phyloP scores from a whole-genome alignment of 192 early-diverging fungal species.

The Umbelopsis sp. region DNA sequence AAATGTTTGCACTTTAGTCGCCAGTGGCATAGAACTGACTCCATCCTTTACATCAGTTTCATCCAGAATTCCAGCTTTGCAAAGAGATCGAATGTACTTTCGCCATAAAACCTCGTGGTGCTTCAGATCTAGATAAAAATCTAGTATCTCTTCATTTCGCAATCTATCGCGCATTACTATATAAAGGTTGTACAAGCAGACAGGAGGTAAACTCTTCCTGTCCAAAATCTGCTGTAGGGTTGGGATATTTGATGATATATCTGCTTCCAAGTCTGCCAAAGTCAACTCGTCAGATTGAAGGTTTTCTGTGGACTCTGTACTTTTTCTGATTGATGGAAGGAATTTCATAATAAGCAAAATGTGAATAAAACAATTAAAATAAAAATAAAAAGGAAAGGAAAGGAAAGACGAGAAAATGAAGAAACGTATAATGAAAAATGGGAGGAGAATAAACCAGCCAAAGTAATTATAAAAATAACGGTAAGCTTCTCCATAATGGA shows the following conservation, averaged over 20 bases:
- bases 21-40: background rate
- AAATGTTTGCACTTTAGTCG: slow-evolving; percentile 18
- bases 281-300: slow-evolving; percentile 9
- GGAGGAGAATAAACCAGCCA: too few species aligned
- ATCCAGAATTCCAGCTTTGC: slow-evolving; percentile 14
- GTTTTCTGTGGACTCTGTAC: slow-evolving; percentile 3
- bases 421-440: background rate
- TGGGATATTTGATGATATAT: slow-evolving; percentile 47
- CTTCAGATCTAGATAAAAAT: slow-evolving; percentile 78
- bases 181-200: slow-evolving; percentile 79
- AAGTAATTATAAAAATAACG: too few species aligned
- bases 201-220: slow-evolving; percentile 65
- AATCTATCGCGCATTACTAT: slow-evolving; percentile 68
- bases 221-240: slow-evolving; percentile 67
- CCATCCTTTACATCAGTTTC: background rate
- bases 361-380: background rate
- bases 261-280: background rate
- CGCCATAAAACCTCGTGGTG: slow-evolving; percentile 69
- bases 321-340: slow-evolving; percentile 6
- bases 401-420: background rate
- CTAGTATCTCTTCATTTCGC: slow-evolving; percentile 60
- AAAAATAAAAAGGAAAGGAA: background rate
- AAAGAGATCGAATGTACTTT: slow-evolving; percentile 42
- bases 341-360: background rate
- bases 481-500: background rate